These are phyloP conservation scores for Fusarium chaquense DNA, from an alignment of 2,329 filamentous ascomycete genomes.

Conservation along the genomic window DNA sequence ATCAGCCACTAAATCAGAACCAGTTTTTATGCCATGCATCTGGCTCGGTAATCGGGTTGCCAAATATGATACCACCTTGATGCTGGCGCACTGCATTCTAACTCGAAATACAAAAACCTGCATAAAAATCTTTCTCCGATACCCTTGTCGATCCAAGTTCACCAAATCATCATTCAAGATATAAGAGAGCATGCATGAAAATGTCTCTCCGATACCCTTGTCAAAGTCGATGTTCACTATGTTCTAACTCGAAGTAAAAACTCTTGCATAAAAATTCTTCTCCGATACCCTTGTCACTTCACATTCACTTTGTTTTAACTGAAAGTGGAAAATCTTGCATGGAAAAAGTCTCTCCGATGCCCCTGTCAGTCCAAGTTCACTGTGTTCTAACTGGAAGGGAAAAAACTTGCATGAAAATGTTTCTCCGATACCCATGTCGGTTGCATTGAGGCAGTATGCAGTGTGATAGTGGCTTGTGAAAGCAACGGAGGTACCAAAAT, in stretches of 20 bases:
- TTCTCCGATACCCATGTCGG: neutral
- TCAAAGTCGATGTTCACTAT: neutral
- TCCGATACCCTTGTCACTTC: no score
- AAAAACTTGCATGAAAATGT: no score
- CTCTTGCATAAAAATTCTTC: neutral
- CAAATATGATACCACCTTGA: neutral
- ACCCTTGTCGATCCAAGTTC: no score
- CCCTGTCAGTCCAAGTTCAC: no score
- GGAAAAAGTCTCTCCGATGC: no score
- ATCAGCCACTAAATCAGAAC: no score
- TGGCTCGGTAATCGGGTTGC: neutral
- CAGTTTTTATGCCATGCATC: no score
- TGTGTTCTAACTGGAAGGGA: no score
- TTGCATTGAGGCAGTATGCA: neutral
- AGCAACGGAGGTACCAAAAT: neutral
- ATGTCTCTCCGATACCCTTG: neutral
- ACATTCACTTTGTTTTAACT: no score
- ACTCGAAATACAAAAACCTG: neutral
- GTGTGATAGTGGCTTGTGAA: neutral
- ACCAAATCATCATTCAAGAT: no score
- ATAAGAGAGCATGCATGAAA: neutral
- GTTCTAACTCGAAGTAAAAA: neutral
- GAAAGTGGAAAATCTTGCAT: no score
- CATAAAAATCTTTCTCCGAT: neutral
- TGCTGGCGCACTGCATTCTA: neutral